Conservation (phyloP, 768 basidiomycete species). For the Boletus vermiculosoides region DNA sequence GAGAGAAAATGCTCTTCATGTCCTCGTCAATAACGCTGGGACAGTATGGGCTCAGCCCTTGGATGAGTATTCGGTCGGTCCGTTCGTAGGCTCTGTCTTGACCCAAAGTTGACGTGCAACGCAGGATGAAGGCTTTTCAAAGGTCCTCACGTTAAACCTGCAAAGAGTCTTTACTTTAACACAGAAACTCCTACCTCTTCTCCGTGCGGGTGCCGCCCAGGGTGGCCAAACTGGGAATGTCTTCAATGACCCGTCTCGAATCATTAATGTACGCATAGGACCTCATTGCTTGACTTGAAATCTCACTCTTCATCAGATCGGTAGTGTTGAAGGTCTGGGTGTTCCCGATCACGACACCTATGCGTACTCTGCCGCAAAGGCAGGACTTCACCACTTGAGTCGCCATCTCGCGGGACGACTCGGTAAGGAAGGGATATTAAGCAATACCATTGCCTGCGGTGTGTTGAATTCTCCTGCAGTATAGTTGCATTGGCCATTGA, state of each 20-base stretch:
- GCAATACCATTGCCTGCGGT: constrained; percentile 65
- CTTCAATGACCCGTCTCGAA: constrained; percentile 49
- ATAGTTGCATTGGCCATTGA: background rate
- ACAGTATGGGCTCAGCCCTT: constrained; percentile 52
- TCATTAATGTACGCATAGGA: constrained; percentile 53
- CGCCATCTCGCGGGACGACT: constrained; percentile 56
- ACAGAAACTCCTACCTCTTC: constrained; percentile 57
- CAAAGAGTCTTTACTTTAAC: constrained; percentile 64
- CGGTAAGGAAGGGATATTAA: constrained; percentile 55
- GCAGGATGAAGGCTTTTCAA: constrained; percentile 57
- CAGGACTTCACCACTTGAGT: constrained; percentile 57
- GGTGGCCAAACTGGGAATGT: constrained; percentile 37
- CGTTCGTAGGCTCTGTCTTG: constrained; percentile 1
- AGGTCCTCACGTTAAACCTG: constrained; percentile 60
- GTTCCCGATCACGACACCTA: constrained; percentile 61
- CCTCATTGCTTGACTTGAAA: background rate
- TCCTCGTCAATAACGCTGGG: constrained; percentile 66
- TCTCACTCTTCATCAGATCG: constrained; percentile 42
- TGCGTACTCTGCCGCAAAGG: constrained; percentile 66
- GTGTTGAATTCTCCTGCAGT: constrained; percentile 8
- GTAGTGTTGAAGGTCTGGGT: constrained; percentile 55
- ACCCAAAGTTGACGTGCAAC: background rate
- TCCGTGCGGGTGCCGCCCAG: constrained; percentile 44
- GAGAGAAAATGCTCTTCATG: constrained; percentile 53
- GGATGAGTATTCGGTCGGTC: constrained; percentile 44